A percentile compares a stretch with the other conserved stretches of the same genome.
These are phyloP conservation scores for Gloeopeniophorella convolvens DNA, from an alignment of 768 basidiomycete species.

Conservation along the genomic window DNA sequence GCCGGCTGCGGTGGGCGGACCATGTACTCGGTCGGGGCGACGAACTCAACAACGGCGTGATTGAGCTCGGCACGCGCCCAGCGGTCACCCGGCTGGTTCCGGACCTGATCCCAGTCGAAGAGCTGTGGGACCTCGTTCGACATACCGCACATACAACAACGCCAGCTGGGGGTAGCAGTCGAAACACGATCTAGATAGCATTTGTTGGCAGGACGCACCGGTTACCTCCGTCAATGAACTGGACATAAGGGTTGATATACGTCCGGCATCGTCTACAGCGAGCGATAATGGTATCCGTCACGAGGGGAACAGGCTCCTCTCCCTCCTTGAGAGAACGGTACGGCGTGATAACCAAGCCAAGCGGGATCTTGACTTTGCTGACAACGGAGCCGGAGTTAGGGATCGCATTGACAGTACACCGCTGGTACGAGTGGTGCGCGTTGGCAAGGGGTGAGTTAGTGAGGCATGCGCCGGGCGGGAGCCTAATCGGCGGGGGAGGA, in stretches of 20 bases:
- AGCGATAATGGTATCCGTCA: conserved; percentile 47
- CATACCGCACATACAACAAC: conserved; percentile 98
- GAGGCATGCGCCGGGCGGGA: conserved; percentile 80
- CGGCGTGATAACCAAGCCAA: conserved; percentile 45
- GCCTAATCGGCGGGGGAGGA: conserved; percentile 82
- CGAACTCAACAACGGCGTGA: conserved; percentile 89
- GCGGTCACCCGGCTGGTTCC: conserved; percentile 90
- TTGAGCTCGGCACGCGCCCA: conserved; percentile 94
- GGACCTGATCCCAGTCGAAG: conserved; percentile 96
- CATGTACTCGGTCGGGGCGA: conserved; percentile 99
- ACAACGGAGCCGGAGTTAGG: conserved; percentile 18
- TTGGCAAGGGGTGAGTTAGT: conserved; percentile 75
- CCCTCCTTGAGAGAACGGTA: conserved; percentile 43
- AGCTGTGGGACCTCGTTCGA: conserved; percentile 97
- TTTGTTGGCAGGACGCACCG: conserved; percentile 40
- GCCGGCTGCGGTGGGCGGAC: conserved; percentile 97
- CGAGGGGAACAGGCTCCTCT: conserved; percentile 41
- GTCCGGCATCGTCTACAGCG: conserved; percentile 48
- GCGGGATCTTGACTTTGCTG: conserved; percentile 43
- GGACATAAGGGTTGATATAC: conserved; percentile 51
- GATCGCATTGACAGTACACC: conserved; percentile 48
- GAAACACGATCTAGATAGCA: neutral
- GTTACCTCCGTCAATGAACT: conserved; percentile 90
- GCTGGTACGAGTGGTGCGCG: conserved; percentile 87
- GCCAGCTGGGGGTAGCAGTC: conserved; percentile 56